Base-by-base conservation (phyloP, 2,329 filamentous ascomycete species). In the Pseudogymnoascus sp. region DNA sequence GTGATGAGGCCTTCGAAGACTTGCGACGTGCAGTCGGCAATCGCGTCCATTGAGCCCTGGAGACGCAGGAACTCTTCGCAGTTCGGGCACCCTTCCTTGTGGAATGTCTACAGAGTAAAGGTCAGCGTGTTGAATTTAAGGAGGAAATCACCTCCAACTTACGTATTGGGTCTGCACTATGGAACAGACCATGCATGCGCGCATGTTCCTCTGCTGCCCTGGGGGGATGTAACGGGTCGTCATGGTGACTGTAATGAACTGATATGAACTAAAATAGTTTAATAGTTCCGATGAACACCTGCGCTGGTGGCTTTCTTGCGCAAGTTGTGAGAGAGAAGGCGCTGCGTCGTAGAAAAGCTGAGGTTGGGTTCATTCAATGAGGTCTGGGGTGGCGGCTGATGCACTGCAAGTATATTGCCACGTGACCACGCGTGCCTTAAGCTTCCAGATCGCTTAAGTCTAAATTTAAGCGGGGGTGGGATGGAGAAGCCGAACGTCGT, bases 161-260 rank as follows among this genome's bases (percentile, higher is more conserved):
- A 92, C 89, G 67, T 81, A 81, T 71, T 87, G 85, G 64, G 89
- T 87, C 80, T 93, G 91, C 66, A 97, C 90, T 72, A 97, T 89
- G 61, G 91, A 93, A 84, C 94, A 99, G 68, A 97, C 91, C 92
- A 99, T 97, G 81, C 94, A 99, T 71, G 94, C 94, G 76, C 94
- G 92, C 68, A 96, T 84, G 74, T 90, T 87, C 76, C 92, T 90
- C 78, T 88, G 86, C 76, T 94, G 89, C 73, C 80, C 82, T 5
- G 89, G 82, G 13, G 88, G 77, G 64, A 92, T 87, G 74, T 85
- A 92, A 74, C 85, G 88, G 62, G 80, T 78, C 68, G 78, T 65
- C 68, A 73, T 73, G 36, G 59, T 61, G n/a, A 17, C 17, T 15
- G 39, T 17, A 50, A 17, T 17, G 17, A 17, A 17, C 17, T 17